Base-by-base conservation (phyloP, 2,329 filamentous ascomycete genomes). In the Lasiodiplodia citricola region DNA sequence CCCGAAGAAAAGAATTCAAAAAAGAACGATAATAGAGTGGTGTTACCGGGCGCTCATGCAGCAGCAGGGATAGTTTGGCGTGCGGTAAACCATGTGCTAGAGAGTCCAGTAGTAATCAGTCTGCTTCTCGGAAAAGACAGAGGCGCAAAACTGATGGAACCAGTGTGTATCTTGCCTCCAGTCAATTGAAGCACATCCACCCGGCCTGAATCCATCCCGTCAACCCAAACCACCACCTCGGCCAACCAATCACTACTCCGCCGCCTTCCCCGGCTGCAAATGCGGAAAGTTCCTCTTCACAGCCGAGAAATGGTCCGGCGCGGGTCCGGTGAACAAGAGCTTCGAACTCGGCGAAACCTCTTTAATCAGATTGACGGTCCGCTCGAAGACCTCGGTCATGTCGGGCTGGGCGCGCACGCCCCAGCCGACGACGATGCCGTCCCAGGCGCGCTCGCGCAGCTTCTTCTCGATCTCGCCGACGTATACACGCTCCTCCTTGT, bases 401-500 rank as follows among this genome's bases (percentile, higher is more conserved):
- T 63, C 58, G 8, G 4, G 16, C 3, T 35, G 23, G 3, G 16
- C 58, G 21, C 58, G 47, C 44, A 63, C 38, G 8, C 58, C 58
- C 58, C 58, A 63, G 21, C 58, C 58, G 58, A 51, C 16, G n/a
- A 31, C 21, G 41, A 63, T 8, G 41, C 25, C 58, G 16, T 44
- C 47, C 41, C 58, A 63, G 58, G 58, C 18, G 35, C 50, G 14
- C 58, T 8, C 58, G 1, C 25, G 58, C 2, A 63, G 25, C 41
- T 37, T 37, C 8, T 14, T 8, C 21, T 18, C 25, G 44, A 31
- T 16, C 10, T 63, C 31, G 31, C 31, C 31, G 4, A 28, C 28
- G 31, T 35, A 35, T 8, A 35, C 31, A 8, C 31, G 31, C 31
- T 35, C 31, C 31, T 35, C 7, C 31, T 63, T 23, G 18, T 51